Base-by-base conservation (phyloP, 1,284 basidiomycete genomes). In the Hymenochaete sp. region DNA sequence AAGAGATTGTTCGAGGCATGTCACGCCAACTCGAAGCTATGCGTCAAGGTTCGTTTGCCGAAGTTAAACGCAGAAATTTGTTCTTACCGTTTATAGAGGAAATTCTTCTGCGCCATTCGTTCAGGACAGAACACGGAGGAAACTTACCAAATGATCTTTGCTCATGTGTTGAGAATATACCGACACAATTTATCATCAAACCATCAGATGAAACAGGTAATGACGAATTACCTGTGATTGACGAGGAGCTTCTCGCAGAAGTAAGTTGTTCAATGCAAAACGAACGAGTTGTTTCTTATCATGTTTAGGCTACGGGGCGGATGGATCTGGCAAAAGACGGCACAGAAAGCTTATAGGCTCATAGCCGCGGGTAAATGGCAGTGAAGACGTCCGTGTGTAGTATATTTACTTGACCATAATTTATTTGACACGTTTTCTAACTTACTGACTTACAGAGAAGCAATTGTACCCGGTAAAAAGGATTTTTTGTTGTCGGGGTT, bases 61-160 rank as follows among this genome's bases (percentile, higher is more conserved):
- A 32, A 45, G n/a, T 44, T n/a, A 16, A n/a, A 22, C 19, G 2
- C 42, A 29, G 25, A 16, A 16, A 14, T 10, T 35, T n/a, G 14
- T 19, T 24, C 49, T 38, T 48, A 45, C 28, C 16, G 33, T 8
- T 7, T 27, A 26, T 44, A 89, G 85, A 85, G 64, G 86, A 89
- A 58, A 70, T 70, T 16, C 65, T 67, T 45, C 58, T 73, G 8
- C 71, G 86, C 35, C 70, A 72, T 39, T 69, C 70, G n/a, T 89
- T 89, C 61, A 82, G 83, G 52, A 65, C 66, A 2, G 75, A 78
- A 44, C 76, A 88, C 45, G 83, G 83, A 0, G 69, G 69, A 13
- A 74, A 82, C 56, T 69, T 89, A 2, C 85, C 86, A 1, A 72
- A 77, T 50, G 85, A 89, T 55, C 69, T 89, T 31, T 88, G 84